Evolutionary conservation across 164 flowering plant species (phyloP).

Genomic region (Umbilicus rupestris): DNA sequence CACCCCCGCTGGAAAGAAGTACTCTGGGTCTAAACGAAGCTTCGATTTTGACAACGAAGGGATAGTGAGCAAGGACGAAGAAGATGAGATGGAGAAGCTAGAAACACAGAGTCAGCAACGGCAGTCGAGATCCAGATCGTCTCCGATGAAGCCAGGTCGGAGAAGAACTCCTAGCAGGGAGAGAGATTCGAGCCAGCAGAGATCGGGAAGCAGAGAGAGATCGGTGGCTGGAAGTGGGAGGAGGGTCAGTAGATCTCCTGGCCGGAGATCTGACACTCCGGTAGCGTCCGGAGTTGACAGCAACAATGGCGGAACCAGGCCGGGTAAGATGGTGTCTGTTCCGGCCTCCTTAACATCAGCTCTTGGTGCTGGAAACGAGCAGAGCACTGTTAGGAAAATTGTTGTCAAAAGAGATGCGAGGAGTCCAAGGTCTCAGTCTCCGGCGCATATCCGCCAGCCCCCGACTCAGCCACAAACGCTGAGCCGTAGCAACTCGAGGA

Average conservation of each 20-base stretch:
- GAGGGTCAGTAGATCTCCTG: slow-evolving; percentile 78
- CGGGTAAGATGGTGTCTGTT: slow-evolving; percentile 75
- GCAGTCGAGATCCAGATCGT: slow-evolving; percentile 21
- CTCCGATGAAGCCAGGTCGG: slow-evolving; percentile 23
- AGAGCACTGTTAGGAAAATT: slow-evolving; percentile 31
- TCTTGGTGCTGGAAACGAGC: slow-evolving; percentile 30
- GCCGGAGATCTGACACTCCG: slow-evolving; percentile 49
- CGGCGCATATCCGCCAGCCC: slow-evolving; percentile 29
- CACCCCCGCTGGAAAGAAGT: slow-evolving; percentile 24
- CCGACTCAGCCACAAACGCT: slow-evolving; percentile 38
- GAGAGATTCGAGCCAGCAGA: slow-evolving; percentile 30
- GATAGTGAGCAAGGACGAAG: slow-evolving; percentile 10
- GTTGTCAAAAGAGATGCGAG: slow-evolving; percentile 56
- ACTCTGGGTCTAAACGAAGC: slow-evolving; percentile 80
- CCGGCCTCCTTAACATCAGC: slow-evolving; percentile 52
- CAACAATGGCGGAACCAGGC: slow-evolving; percentile 17
- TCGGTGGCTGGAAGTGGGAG: slow-evolving; percentile 29
- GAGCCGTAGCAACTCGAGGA: slow-evolving; percentile 73
- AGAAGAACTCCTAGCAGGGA: slow-evolving; percentile 81
- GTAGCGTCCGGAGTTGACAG: not conserved
- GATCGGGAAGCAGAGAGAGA: slow-evolving; percentile 63
- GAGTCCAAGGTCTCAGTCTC: slow-evolving; percentile 78
- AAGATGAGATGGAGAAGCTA: slow-evolving; percentile 19
- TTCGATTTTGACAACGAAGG: slow-evolving; percentile 49
- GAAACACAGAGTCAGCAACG: too few species aligned